phyloP scores from a whole-genome alignment of 352 stramenopile genomes.

The Phytopythium sindhum region DNA sequence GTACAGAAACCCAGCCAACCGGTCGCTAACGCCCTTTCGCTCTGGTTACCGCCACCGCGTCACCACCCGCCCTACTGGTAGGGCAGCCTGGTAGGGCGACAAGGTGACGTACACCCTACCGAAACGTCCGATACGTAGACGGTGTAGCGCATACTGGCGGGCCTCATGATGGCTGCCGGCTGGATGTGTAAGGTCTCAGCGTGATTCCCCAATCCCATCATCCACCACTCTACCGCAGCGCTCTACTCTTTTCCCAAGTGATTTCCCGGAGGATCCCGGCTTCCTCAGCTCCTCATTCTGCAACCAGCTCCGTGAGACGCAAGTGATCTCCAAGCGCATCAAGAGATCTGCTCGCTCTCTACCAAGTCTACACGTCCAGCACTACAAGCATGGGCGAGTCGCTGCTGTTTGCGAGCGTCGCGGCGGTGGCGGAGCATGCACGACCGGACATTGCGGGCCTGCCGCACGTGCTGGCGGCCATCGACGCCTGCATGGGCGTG shows the following conservation, averaged over 20 bases:
- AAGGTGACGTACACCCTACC: neutral
- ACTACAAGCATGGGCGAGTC: neutral
- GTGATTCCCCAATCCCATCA: neutral
- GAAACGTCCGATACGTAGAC: too few species aligned
- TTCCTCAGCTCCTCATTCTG: neutral
- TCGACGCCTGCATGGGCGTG: constrained; percentile 6
- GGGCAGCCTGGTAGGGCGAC: too few species aligned
- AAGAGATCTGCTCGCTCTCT: neutral
- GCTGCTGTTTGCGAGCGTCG: constrained; percentile 5
- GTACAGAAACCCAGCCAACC: too few species aligned
- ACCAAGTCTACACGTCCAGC: neutral
- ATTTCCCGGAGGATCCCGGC: too few species aligned
- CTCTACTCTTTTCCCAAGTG: too few species aligned
- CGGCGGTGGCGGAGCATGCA: constrained; percentile 2
- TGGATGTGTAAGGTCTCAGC: neutral
- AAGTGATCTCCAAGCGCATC: neutral
- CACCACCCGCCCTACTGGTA: neutral
- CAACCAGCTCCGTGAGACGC: neutral
- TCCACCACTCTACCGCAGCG: too few species aligned
- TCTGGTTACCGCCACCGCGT: neutral
- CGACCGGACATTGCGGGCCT: constrained; percentile 6
- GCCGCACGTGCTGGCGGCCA: neutral
- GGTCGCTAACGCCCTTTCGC: neutral
- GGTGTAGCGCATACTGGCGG: too few species aligned
- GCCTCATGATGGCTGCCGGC: neutral